These are phyloP conservation scores for Aspergillus diversus DNA, from an alignment of 495 filamentous ascomycete genomes.

Conservation along the genomic window DNA sequence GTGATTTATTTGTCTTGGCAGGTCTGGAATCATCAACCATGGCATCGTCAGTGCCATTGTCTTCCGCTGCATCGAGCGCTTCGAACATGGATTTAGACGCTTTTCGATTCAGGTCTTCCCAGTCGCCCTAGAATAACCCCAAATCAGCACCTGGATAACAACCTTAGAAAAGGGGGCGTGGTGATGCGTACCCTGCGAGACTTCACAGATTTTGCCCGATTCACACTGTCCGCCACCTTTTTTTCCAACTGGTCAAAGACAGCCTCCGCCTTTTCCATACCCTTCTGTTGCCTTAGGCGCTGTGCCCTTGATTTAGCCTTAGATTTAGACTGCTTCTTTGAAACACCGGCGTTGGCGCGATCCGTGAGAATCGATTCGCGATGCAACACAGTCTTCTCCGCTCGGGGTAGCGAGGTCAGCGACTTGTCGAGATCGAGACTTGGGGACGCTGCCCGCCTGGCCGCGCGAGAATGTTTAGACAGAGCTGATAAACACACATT, in stretches of 20 bases:
- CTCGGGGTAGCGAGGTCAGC: constrained; percentile 61
- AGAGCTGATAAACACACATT: constrained; percentile 33
- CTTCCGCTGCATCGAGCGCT: constrained; percentile 32
- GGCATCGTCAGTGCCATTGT: constrained; percentile 34
- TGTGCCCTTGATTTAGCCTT: constrained; percentile 66
- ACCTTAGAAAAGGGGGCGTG: background rate
- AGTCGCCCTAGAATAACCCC: constrained; percentile 36
- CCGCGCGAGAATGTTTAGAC: constrained; percentile 70
- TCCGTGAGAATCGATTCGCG: constrained; percentile 64
- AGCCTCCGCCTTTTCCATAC: constrained; percentile 71
- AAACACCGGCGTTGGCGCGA: constrained; percentile 62
- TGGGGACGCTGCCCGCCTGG: constrained; percentile 71
- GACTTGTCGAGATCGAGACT: constrained; percentile 78
- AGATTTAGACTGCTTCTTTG: constrained; percentile 67
- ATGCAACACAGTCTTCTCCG: constrained; percentile 50
- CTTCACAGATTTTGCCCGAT: constrained; percentile 60
- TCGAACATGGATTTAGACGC: constrained; percentile 29
- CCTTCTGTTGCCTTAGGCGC: constrained; percentile 68
- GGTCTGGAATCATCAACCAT: constrained; percentile 39
- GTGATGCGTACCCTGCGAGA: constrained; percentile 37
- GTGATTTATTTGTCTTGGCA: constrained; percentile 23
- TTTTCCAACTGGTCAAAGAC: constrained; percentile 69
- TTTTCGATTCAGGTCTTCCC: constrained; percentile 49
- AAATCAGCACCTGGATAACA: constrained; percentile 25
- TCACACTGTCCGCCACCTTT: constrained; percentile 70